Evolutionary conservation across 371 early-diverging fungal genomes (phyloP).

Genomic region (Actinomortierella ambigua): DNA sequence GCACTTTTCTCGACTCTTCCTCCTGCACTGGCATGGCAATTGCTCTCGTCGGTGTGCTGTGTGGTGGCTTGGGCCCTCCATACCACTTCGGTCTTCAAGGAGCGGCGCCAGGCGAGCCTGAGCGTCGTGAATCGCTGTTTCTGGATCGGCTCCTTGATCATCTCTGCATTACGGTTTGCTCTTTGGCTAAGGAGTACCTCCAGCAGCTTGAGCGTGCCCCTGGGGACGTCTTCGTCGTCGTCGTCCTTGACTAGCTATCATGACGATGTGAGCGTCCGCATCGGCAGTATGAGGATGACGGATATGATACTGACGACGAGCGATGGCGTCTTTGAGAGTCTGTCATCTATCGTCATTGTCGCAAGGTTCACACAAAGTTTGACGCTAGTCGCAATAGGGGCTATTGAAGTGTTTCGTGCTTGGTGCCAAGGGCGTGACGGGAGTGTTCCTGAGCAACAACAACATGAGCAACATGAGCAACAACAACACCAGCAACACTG

Average conservation of each 20-base stretch:
- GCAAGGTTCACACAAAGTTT: slow-evolving; percentile 10
- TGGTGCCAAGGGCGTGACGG: too few species aligned
- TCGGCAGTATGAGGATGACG: not conserved
- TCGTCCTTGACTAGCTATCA: too few species aligned
- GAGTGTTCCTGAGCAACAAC: too few species aligned
- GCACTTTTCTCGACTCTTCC: not conserved
- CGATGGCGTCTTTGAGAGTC: not conserved
- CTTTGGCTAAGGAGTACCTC: slow-evolving; percentile 11
- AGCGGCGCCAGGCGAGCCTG: slow-evolving; percentile 15
- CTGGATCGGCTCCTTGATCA: slow-evolving; percentile 25
- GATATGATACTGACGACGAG: not conserved
- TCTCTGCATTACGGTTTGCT: slow-evolving; percentile 24
- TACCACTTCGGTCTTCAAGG: slow-evolving; percentile 13
- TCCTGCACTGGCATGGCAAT: slow-evolving; percentile 11
- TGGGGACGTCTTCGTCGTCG: not conserved
- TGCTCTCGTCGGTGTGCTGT: slow-evolving; percentile 23
- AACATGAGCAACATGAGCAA: too few species aligned
- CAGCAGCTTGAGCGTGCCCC: not conserved
- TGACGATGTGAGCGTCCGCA: too few species aligned
- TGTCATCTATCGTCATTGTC: slow-evolving; percentile 9
- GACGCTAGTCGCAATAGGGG: too few species aligned
- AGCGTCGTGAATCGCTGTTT: slow-evolving; percentile 17
- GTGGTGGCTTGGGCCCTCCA: slow-evolving; percentile 31
- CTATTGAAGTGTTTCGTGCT: too few species aligned
- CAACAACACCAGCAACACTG: too few species aligned